These are phyloP conservation scores for Funneliformis caledonium DNA, from an alignment of 371 early-diverging fungal genomes.

Conservation along the genomic window DNA sequence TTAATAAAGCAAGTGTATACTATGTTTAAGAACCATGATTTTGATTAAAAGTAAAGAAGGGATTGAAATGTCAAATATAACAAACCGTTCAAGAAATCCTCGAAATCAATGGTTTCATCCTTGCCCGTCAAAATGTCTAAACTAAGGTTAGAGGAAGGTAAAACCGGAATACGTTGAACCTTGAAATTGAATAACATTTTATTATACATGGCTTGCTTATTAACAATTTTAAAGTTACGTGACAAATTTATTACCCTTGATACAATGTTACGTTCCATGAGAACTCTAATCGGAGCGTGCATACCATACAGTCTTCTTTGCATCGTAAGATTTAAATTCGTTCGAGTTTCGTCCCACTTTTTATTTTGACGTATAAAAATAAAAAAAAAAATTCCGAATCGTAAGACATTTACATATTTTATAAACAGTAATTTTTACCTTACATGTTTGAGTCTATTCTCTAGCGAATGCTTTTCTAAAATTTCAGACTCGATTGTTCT, in stretches of 20 bases:
- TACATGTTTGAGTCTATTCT: conserved; percentile 61
- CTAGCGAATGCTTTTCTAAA: conserved; percentile 78
- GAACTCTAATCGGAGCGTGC: conserved; percentile 87
- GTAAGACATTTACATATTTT: not conserved
- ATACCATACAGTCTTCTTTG: conserved; percentile 82
- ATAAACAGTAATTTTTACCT: not conserved
- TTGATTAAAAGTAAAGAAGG: not conserved
- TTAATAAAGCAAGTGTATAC: not conserved
- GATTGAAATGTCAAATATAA: not conserved
- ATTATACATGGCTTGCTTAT: conserved; percentile 33
- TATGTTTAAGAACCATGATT: not conserved
- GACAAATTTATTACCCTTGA: conserved; percentile 59
- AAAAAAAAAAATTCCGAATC: not conserved
- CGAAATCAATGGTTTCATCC: conserved; percentile 87
- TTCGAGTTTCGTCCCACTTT: conserved; percentile 86
- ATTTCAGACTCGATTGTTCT: conserved; percentile 73
- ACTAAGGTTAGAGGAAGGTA: conserved; percentile 77
- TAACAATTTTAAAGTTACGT: conserved; percentile 29
- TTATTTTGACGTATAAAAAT: not conserved
- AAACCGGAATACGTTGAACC: conserved; percentile 63
- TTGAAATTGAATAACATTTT: not conserved
- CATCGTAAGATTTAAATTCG: conserved; percentile 78
- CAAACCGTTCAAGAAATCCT: conserved; percentile 86
- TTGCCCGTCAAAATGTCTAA: conserved; percentile 86
- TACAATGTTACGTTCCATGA: conserved; percentile 85